Percentiles rank a stretch among this genome's conserved stretches.
phyloP scores from a whole-genome alignment of 139 green algal species.

The Chlorella sp. region DNA sequence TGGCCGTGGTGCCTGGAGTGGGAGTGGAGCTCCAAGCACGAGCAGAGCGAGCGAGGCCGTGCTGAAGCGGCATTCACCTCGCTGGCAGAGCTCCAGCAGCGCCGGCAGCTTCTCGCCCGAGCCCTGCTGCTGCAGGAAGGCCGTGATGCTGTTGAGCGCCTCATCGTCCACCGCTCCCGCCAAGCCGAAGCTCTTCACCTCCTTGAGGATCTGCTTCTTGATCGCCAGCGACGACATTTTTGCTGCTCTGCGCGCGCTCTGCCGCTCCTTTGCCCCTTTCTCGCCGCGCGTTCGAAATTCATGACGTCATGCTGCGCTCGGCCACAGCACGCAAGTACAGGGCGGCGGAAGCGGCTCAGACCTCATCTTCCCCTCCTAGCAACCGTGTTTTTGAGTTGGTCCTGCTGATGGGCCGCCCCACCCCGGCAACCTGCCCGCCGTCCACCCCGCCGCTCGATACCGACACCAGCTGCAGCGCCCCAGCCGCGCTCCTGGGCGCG shows the following conservation, averaged over 20 bases:
- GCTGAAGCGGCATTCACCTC: no score
- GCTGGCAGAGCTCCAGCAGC: background rate
- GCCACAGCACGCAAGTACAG: no score
- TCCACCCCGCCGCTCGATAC: no score
- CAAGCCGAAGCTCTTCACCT: background rate
- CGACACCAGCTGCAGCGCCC: background rate
- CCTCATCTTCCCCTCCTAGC: background rate
- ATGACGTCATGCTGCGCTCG: no score
- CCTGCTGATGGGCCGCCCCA: background rate
- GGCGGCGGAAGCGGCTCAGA: background rate
- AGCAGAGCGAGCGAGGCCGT: no score
- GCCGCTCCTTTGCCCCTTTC: no score
- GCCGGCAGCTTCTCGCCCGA: background rate
- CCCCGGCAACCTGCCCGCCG: no score
- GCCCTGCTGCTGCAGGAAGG: background rate
- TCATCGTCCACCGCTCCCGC: background rate
- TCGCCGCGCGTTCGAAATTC: no score
- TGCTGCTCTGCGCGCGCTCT: no score
- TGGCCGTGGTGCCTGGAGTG: background rate
- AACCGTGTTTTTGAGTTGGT: background rate
- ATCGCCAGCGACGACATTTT: background rate
- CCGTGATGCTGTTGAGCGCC: background rate
- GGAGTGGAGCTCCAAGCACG: no score
- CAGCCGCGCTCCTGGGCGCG: background rate
- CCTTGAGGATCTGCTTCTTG: constrained; percentile 1